Evolutionary conservation across 257 asterid genomes (phyloP), one percentile per base, ranked within the genome.

Genomic region (Cruciata laevipes): DNA sequence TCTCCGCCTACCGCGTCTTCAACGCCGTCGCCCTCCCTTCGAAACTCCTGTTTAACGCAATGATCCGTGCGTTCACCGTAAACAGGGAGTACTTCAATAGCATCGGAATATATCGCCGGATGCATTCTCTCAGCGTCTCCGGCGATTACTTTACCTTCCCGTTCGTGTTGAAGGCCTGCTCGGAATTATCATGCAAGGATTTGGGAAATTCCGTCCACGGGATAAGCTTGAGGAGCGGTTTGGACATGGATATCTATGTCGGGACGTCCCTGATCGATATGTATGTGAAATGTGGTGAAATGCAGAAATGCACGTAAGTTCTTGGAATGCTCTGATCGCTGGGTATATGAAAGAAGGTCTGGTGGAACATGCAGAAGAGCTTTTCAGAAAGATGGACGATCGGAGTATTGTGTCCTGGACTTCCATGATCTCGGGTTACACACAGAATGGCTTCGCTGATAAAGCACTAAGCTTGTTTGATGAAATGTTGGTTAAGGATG

Each of bases 31-130:
- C 44, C 37, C 9, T 61, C 71, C 85, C 82, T 0, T 78, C 96
- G 61, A 61, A 63, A 3, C 84, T 87, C 62, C 66, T 86, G 25
- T 91, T 82, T 75, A 91, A 91, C 64, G 86, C 98, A 17, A 85
- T 89, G 14, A 80, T 91, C 66, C 87, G 98, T 20, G 98, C 95
- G 17, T 78, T 78, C 56, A 69, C 85, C n/a, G 57, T 87, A 73
- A 77, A 79, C 70, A 83, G 72, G 53, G 66, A 72, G 51, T 77
- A 84, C 33, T 71, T 64, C 1, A 78, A 73, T 59, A 68, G 30
- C 30, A 53, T 53, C 4, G 27, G 24, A n/a, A n/a, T 20, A 18
- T 53, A 53, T 53, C 27, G 10, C 60, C 60, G 60, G 63, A 85
- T 89, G 98, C 84, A 69, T 63, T 77, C 71, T 3, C 74, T 69